Evolutionary conservation across 1,139 yeast genomes (phyloP).

Genomic region (Yamadazyma oceani): DNA sequence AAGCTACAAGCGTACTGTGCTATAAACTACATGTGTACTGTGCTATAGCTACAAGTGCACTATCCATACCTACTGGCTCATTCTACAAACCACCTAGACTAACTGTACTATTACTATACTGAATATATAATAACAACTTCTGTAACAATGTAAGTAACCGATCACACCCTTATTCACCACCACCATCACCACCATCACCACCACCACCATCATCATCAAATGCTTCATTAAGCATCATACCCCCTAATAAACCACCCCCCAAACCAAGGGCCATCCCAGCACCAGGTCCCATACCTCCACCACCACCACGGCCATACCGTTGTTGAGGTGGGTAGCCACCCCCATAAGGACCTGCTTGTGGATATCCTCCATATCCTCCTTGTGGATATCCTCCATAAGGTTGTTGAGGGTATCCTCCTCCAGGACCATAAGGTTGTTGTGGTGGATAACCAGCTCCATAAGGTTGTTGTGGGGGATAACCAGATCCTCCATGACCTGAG

Average conservation of each 20-base stretch:
- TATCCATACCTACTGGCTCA: too few relatives aligned
- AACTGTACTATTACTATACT: too few relatives aligned
- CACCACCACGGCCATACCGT: conserved; percentile 17
- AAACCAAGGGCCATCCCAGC: conserved; percentile 57
- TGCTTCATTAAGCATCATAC: conserved; percentile 53
- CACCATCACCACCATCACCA: conserved; percentile 26
- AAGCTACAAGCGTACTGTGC: too few relatives aligned
- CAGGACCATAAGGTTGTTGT: conserved; percentile 16
- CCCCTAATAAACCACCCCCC: conserved; percentile 82
- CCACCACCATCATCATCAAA: conserved; percentile 30
- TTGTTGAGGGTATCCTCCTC: conserved; percentile 17
- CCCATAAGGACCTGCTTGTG: conserved; percentile 16
- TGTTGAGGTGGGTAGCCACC: conserved; percentile 13
- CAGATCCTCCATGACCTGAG: conserved; percentile 16
- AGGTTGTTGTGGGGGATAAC: conserved; percentile 20
- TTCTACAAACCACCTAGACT: too few relatives aligned
- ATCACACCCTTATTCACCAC: conserved; percentile 30
- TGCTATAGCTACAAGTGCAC: too few relatives aligned
- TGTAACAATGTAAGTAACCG: too few relatives aligned
- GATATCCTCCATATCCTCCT: conserved; percentile 14
- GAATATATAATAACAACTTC: too few relatives aligned
- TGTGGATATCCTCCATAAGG: conserved; percentile 8
- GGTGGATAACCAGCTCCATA: conserved; percentile 8
- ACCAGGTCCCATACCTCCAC: conserved; percentile 37
- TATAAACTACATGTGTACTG: too few relatives aligned